phyloP scores from a whole-genome alignment of 495 filamentous ascomycete genomes.

The Parmelia sp. region DNA sequence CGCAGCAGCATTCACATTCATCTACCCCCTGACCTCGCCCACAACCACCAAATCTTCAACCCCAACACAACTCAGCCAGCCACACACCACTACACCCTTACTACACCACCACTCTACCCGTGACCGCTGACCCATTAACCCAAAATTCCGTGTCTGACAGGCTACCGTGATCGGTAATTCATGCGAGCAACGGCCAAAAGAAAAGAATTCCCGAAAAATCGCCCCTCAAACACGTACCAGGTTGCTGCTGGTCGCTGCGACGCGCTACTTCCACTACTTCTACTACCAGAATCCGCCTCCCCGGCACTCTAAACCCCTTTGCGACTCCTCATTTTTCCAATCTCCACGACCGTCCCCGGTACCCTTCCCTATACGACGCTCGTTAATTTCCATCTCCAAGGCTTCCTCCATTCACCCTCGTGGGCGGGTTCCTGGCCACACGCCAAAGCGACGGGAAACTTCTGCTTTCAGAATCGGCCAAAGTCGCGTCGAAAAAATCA shows the following conservation, averaged over 20 bases:
- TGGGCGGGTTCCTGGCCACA: constrained; percentile 7
- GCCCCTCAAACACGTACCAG: background rate
- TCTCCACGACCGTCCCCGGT: background rate
- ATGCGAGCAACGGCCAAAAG: background rate
- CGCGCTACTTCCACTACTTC: background rate
- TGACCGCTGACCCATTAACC: background rate
- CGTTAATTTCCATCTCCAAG: constrained; percentile 11
- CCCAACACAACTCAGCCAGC: too few species aligned
- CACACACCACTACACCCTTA: background rate
- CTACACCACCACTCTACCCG: background rate
- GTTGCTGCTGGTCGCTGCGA: background rate
- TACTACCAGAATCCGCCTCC: background rate
- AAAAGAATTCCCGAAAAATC: background rate
- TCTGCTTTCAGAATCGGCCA: background rate
- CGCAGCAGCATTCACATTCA: too few species aligned
- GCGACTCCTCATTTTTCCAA: constrained; percentile 1
- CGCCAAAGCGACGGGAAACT: constrained; percentile 7
- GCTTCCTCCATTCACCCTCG: background rate
- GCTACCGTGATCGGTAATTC: background rate
- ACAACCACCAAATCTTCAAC: background rate
- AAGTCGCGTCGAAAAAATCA: constrained; percentile 10
- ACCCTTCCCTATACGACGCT: background rate
- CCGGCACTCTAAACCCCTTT: constrained; percentile 1
- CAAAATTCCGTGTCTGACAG: background rate
- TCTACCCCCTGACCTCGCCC: background rate